phyloP scores from a whole-genome alignment of 306 rosid genomes.

The Medicago ruthenica region DNA sequence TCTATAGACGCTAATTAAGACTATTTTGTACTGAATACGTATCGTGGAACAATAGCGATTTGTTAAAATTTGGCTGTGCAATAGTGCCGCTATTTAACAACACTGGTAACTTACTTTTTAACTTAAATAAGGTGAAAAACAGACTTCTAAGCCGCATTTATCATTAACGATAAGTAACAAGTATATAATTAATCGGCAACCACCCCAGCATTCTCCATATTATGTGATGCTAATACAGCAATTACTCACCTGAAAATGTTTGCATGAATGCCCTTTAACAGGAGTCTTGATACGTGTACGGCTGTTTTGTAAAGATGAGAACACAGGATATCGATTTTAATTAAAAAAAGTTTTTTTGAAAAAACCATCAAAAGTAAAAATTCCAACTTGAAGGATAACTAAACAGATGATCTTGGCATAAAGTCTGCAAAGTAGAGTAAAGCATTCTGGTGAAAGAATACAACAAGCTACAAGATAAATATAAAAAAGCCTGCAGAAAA shows the following conservation, averaged over 20 bases:
- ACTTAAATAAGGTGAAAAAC: too few relatives aligned
- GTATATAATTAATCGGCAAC: conserved; percentile 13
- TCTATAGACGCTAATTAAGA: not conserved
- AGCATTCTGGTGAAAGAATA: conserved; percentile 34
- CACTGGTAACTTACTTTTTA: not conserved
- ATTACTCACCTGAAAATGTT: conserved; percentile 81
- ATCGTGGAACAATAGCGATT: not conserved
- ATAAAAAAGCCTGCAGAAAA: conserved; percentile 23
- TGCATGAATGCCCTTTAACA: conserved; percentile 88
- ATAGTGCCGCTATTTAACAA: not conserved
- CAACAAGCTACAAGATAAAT: conserved; percentile 20
- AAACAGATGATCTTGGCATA: conserved; percentile 30
- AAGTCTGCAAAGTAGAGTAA: conserved; percentile 16
- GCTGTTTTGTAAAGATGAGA: conserved; percentile 59
- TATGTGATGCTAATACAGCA: conserved; percentile 36
- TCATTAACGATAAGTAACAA: conserved; percentile 15
- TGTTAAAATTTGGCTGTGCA: not conserved
- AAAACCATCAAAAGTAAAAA: conserved; percentile 13
- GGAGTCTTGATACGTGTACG: conserved; percentile 76
- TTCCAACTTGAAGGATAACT: conserved; percentile 4
- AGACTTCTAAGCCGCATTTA: conserved; percentile 25
- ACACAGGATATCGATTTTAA: conserved; percentile 34
- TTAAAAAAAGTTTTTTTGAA: not conserved
- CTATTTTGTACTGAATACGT: not conserved
- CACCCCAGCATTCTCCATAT: conserved; percentile 36